phyloP scores from a whole-genome alignment of 495 filamentous ascomycete species.

The Aspergillus hancockii region DNA sequence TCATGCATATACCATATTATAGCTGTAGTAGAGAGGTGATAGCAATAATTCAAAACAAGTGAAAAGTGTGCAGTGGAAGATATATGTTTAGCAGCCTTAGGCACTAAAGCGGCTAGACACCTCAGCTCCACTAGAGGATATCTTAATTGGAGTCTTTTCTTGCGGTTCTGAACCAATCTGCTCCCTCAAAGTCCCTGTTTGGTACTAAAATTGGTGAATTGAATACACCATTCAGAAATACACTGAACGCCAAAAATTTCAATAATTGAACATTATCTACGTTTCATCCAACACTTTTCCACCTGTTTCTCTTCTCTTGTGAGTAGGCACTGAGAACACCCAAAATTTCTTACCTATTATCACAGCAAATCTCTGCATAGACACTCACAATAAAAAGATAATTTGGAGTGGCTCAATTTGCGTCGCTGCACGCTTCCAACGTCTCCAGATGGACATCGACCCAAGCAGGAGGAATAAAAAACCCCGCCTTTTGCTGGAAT shows the following conservation, averaged over 20 bases:
- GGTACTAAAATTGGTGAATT: not conserved
- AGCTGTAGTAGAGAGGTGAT: too few species aligned
- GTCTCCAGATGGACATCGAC: slow-evolving; percentile 67
- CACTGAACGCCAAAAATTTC: not conserved
- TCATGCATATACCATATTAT: too few species aligned
- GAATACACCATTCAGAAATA: not conserved
- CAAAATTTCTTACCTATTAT: not conserved
- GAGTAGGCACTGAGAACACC: not conserved
- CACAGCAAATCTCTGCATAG: not conserved
- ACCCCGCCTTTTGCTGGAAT: slow-evolving; percentile 76
- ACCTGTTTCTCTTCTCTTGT: not conserved
- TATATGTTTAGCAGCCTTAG: slow-evolving; percentile 3
- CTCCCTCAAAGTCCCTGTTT: not conserved
- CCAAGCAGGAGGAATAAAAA: slow-evolving; percentile 77
- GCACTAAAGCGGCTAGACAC: slow-evolving; percentile 12
- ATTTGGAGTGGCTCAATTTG: not conserved
- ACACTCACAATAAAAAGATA: not conserved
- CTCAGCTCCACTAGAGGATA: slow-evolving; percentile 9
- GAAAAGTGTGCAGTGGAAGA: not conserved
- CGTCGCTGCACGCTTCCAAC: slow-evolving; percentile 2
- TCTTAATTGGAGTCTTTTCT: slow-evolving; percentile 6
- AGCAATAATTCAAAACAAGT: too few species aligned
- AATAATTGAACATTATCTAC: not conserved
- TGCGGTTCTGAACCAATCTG: not conserved
- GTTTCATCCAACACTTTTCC: not conserved